Base-by-base conservation (phyloP, 805 yeast species). In the Hanseniaspora jakobsenii region DNA sequence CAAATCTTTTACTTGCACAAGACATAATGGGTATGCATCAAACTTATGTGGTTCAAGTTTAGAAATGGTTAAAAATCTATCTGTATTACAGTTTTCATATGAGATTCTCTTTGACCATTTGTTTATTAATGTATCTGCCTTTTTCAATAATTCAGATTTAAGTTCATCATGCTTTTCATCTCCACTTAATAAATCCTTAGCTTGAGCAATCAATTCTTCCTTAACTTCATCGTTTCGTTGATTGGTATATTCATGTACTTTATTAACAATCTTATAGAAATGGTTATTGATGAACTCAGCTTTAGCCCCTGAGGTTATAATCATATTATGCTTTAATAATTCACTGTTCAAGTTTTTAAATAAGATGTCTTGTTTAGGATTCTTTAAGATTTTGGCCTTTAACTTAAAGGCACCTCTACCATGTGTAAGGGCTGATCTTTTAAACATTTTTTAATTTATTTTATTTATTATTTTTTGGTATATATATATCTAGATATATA, bases 1-100 rank as follows among this genome's bases (percentile, higher is more conserved):
- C 3, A 78, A 75, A 53, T 82, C 95, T 1, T 89, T 93, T 38
- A 91, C 67, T 62, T 91, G 98, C 44, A 91, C 57, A 7, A 87
- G 77, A 0, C 91, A 78, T 69, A 83, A 91, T 26, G 87, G 87
- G 0, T 96, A 94, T 49, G 77, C 81, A 59, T 91, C 98, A 46
- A 91, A 87, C 37, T 79, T 61, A 52, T 97, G 71, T 14, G 87
- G 85, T 61, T 91, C 97, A 49, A 91, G 66, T 53, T 73, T 78
- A 50, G 86, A 64, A 44, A 89, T 74, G 52, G 97, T 74, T 2
- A 96, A 85, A 65, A 79, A 89, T 1, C 96, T 96, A 49, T 85
- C 82, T 10, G n/a, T 34, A 19, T 37, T 23, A n/a, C 14, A 24
- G 12, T 42, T 26, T 14, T 27, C 34, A 17, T n/a, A n/a, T n/a